Evolutionary conservation across 2,329 filamentous ascomycete genomes (phyloP).

Genomic region (Chaetomium olivaceum): DNA sequence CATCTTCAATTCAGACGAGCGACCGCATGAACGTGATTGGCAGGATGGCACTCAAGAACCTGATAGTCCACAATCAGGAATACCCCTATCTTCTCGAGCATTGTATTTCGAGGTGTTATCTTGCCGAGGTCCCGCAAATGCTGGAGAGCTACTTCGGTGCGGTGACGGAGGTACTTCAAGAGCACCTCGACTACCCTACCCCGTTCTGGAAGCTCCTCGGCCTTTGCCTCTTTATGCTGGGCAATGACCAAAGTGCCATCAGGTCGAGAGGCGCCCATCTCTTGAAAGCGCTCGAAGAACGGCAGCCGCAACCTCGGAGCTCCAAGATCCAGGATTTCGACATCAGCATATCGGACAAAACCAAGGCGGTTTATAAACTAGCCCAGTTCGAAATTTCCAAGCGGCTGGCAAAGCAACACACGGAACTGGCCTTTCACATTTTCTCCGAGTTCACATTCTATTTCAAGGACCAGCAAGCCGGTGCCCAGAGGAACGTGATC

Average conservation of each 20-base stretch:
- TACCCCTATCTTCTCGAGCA: conserved; percentile 83
- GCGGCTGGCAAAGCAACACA: conserved; percentile 81
- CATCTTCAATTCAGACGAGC: conserved; percentile 88
- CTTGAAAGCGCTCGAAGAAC: conserved; percentile 77
- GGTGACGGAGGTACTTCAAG: conserved; percentile 80
- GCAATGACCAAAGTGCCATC: conserved; percentile 86
- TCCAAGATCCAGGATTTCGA: conserved; percentile 97
- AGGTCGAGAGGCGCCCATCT: conserved; percentile 83
- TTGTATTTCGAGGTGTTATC: conserved; percentile 88
- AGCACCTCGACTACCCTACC: conserved; percentile 77
- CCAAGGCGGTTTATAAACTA: conserved; percentile 94
- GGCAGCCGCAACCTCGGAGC: conserved; percentile 69
- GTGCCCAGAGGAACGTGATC: conserved; percentile 88
- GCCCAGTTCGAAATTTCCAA: conserved; percentile 97
- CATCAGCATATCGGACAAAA: conserved; percentile 98
- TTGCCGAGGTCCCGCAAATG: conserved; percentile 76
- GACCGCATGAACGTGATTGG: conserved; percentile 92
- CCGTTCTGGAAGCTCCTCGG: conserved; percentile 90
- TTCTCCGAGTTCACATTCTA: conserved; percentile 95
- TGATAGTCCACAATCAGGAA: conserved; percentile 88
- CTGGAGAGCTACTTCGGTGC: conserved; percentile 95
- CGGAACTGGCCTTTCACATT: conserved; percentile 85
- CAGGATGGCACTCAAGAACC: conserved; percentile 80
- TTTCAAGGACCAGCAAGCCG: conserved; percentile 82
- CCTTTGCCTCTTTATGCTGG: conserved; percentile 86